phyloP scores from a whole-genome alignment of 2,329 filamentous ascomycete species.

The Penicillium polonicum region DNA sequence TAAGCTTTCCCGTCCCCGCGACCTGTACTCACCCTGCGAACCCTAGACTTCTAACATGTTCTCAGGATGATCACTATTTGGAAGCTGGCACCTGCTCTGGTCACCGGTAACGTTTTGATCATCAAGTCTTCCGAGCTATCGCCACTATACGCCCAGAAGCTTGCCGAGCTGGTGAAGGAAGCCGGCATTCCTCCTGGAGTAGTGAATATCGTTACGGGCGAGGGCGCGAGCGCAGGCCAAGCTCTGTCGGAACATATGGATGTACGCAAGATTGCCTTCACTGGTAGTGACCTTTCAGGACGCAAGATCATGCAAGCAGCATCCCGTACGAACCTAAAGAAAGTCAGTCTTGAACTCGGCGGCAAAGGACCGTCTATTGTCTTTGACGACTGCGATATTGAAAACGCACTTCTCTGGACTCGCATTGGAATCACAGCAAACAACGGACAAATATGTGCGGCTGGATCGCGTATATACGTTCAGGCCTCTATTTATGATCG shows the following conservation, averaged over 20 bases:
- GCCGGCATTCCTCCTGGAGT: constrained; percentile 58
- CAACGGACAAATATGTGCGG: constrained; percentile 35
- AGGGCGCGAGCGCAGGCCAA: constrained; percentile 56
- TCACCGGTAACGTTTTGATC: constrained; percentile 68
- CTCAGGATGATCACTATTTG: constrained; percentile 32
- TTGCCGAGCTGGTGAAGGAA: constrained; percentile 49
- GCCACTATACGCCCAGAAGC: constrained; percentile 49
- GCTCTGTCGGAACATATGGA: constrained; percentile 31
- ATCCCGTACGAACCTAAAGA: constrained; percentile 35
- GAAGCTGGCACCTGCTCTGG: constrained; percentile 64
- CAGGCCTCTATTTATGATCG: constrained; percentile 33
- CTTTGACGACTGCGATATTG: constrained; percentile 36
- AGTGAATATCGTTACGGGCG: constrained; percentile 59
- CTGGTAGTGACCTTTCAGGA: constrained; percentile 32
- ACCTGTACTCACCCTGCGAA: not conserved
- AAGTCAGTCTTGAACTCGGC: constrained; percentile 36
- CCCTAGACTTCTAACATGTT: not conserved
- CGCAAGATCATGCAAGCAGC: constrained; percentile 31
- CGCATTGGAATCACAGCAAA: constrained; percentile 31
- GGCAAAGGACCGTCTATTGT: constrained; percentile 38
- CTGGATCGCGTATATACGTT: constrained; percentile 35
- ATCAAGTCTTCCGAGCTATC: constrained; percentile 65
- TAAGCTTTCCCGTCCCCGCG: constrained; percentile 10
- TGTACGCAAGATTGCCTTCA: constrained; percentile 37
- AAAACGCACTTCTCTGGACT: constrained; percentile 33